Base-by-base conservation (phyloP, 192 early-diverging fungal species). In the Coemansia sp. region DNA sequence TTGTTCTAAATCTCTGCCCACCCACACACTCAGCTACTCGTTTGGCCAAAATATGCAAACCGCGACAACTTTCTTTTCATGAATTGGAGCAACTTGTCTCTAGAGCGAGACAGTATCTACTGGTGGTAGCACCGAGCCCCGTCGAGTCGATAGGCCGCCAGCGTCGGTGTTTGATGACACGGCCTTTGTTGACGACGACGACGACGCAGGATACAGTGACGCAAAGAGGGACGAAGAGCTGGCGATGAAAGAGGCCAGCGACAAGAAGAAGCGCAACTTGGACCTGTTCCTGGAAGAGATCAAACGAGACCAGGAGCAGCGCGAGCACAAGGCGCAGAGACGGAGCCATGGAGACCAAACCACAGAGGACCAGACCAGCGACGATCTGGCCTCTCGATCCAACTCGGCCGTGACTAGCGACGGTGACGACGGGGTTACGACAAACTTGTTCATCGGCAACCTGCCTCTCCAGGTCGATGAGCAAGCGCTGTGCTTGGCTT, bases 381-480 rank as follows among this genome's bases (percentile, higher is more conserved):
- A 56, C n/a, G 29, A 17, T 11, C 45, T 50, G 9, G 45, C 69
- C 68, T 40, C 31, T 34, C 54, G 54, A 57, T 33, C 54, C 16
- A 57, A 14, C 51, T 6, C 31, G 4, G 33, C 65, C 57, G 16
- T 59, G 64, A 6, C 88, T 9, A 37, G 48, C 6, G 24, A 87
- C 68, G 86, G 84, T 4, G 92, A 90, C 10, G 91, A 94, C 71
- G 86, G 85, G 7, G 70, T 67, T 11, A 92, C 93, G 14, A 95
- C 94, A 14, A 98, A 98, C 66, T 74, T 97, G 24, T 94, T 91
- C 65, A 83, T 97, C 40, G 88, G 90, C 46, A 94, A 95, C 63
- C 74, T 97, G 62, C 88, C 88, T 62, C 90, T 92, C 0, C 73
- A 84, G 0, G 81, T 89, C 1, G 91, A 89, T 63, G 95, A 97